Percentiles rank a stretch among this genome's conserved stretches.
These are phyloP conservation scores for Psilocybe azurescens DNA, from an alignment of 768 basidiomycete genomes.

Conservation along the genomic window DNA sequence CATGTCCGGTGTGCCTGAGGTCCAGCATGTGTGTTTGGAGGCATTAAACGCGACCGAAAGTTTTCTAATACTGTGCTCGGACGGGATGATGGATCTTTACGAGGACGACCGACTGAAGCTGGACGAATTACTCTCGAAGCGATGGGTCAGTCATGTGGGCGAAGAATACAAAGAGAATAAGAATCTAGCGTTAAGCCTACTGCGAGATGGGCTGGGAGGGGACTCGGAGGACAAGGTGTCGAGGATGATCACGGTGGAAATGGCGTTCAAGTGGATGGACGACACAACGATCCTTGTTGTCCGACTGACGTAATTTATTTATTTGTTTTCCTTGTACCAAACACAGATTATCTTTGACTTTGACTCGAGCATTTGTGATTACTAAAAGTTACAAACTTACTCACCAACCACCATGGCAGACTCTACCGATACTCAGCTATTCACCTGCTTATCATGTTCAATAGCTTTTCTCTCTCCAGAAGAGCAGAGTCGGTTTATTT, in stretches of 20 bases:
- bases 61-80: constrained; percentile 55
- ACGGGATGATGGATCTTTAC: constrained; percentile 56
- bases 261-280: constrained; percentile 57
- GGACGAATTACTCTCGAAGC: constrained; percentile 30
- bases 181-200: constrained; percentile 44
- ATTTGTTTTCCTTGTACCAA: constrained; percentile 9
- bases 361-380: constrained; percentile 5
- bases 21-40: constrained; percentile 42
- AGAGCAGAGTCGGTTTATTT: constrained; percentile 74
- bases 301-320: constrained; percentile 28
- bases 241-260: constrained; percentile 53
- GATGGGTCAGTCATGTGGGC: constrained; percentile 43
- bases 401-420: constrained; percentile 35
- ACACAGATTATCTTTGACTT: constrained; percentile 20
- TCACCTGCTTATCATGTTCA: constrained; percentile 90
- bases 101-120: constrained; percentile 34
- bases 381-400: constrained; percentile 16
- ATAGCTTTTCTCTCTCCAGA: constrained; percentile 85
- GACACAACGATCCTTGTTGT: constrained; percentile 58
- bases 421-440: constrained; percentile 46
- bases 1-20: constrained; percentile 48
- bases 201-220: constrained; percentile 48
- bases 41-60: constrained; percentile 26
- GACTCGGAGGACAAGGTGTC: constrained; percentile 50
- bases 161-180: constrained; percentile 13